Base-by-base conservation (phyloP, 192 early-diverging fungal genomes). In the Mycoemilia scoparia region DNA sequence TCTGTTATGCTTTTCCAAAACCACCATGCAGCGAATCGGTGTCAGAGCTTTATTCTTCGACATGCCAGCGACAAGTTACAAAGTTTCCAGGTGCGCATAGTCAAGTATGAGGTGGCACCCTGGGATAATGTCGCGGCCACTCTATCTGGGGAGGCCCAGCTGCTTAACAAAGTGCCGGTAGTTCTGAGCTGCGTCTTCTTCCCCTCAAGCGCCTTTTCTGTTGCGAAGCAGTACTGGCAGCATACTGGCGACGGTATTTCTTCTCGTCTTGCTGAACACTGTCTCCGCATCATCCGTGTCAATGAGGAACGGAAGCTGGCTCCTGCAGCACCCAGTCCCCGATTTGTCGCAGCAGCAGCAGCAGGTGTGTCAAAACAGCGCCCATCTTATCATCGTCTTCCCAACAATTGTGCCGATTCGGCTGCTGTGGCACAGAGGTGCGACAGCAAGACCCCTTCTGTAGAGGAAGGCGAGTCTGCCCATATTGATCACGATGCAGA, bases 221-320 rank as follows among this genome's bases (percentile, higher is more conserved):
- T 84, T 24, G 92, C 79, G n/a, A 93, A 96, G 51, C 74, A 73
- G 62, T 92, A 77, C 47, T 97, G 92, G 92, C 89, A 95, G 60
- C 92, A 97, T 53, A 52, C 84, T 4, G 92, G 92, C 17, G 82
- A 84, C 27, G 82, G 75, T 28, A 70, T 97, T 18, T 76, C 81
- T 1, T 84, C 84, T 2, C 73, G 92, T 23, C 67, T 82, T 54
- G 92, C 92, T 0, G 71, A 82, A 23, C 75, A 79, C 36, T 82
- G 79, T 47, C 46, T 97, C 34, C 54, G 67, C 24, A 60, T 84
- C 15, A 51, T 88, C 30, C 66, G 38, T 68, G 46, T 60, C 50
- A 41, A 84, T 29, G 53, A 62, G 7, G 34, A 51, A 36, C 45
- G 24, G 19, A 49, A 51, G 38, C 53, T 41, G 24, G 48, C 37